Evolutionary conservation across 23 red algal species (phyloP), one percentile per base, ranked within the genome.

Genomic region (Agarophyton chilense): DNA sequence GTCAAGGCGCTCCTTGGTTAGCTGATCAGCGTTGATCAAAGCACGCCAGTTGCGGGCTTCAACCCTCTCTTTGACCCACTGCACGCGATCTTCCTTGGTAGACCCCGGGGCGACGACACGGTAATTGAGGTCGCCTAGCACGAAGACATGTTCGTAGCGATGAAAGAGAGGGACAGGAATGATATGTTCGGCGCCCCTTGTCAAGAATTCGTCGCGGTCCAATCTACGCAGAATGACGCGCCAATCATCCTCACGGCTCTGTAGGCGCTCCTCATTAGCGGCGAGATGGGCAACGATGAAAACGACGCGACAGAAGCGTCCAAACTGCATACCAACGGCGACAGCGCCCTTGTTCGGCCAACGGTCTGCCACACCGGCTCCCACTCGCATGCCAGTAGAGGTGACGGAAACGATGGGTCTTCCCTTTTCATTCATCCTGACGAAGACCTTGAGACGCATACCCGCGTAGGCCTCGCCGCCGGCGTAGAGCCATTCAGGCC

Each of bases 101-200:
- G 58, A 67, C 14, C 88, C 88, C 4, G 88, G 76, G n/a, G 75
- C 64, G 29, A 68, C 73, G 71, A 99, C 50, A 46, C 97, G 92
- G 65, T 99, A 99, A 72, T 99, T 99, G 17, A 99, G 75, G 78
- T 99, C 97, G 18, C 97, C 97, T 78, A 99, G 52, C 22, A 92
- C 88, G 81, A 99, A 96, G 8, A 99, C 81, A 52, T 94, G 91
- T 34, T 94, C 91, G 55, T 86, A 94, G 46, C 91, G 67, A 43
- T 94, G 78, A 41, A 94, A 79, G 29, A 86, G 44, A 25, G 91
- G 91, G 35, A 94, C 91, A 2, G 52, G 35, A 63, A 89, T 89
- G 22, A 77, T 57, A 38, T 47, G 38, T 0, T 78, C 85, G 0
- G 79, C 55, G 10, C 81, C 72, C 19, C 82, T 61, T 17, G 58